Evolutionary conservation across 2,329 filamentous ascomycete genomes (phyloP), one percentile per base, ranked within the genome.

Genomic region (Penicillium sp.): DNA sequence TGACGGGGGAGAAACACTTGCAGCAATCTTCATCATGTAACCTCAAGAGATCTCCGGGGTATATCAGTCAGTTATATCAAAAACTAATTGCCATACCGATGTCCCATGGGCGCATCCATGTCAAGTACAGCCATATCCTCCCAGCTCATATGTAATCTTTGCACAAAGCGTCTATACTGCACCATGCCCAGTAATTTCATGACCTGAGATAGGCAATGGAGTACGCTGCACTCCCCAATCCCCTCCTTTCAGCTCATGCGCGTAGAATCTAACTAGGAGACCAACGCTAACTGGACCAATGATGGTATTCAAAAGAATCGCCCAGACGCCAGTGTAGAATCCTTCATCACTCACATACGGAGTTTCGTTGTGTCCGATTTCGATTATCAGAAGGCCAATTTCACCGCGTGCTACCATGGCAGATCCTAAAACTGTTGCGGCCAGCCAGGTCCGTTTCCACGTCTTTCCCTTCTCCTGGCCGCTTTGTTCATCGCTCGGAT

Each of bases 331-430:
- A 9, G 59, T 50, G 25, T 42, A 51, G 16, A 48, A 42, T 10
- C 41, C 41, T 6, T 45, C 39, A 16, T 45, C 18, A 30, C 48
- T 54, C 15, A 53, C 42, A 27, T 50, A 47, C 18, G 21, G 58
- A 2, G 58, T 60, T 23, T 59, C 46, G 6, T 63, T 63, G 16
- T 58, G 56, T 3, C 59, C 59, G 6, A 63, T 54, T 30, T 63
- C 59, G 11, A 62, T 59, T 11, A 62, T 60, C 20, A 63, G 31
- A 3, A 62, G 53, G 2, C 59, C 59, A 27, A 63, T 63, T 33
- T 63, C 59, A 14, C 59, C 59, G 2, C 59, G 58, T 3, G 59
- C 59, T 3, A 63, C 59, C 59, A 62, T 62, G 3, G 59, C 59
- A 11, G 58, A 59, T 3, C 59, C 59, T 7, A 62, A 39, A 14